Evolutionary conservation across 495 filamentous ascomycete genomes (phyloP).

Genomic region (Trichocladium uniseriatum): DNA sequence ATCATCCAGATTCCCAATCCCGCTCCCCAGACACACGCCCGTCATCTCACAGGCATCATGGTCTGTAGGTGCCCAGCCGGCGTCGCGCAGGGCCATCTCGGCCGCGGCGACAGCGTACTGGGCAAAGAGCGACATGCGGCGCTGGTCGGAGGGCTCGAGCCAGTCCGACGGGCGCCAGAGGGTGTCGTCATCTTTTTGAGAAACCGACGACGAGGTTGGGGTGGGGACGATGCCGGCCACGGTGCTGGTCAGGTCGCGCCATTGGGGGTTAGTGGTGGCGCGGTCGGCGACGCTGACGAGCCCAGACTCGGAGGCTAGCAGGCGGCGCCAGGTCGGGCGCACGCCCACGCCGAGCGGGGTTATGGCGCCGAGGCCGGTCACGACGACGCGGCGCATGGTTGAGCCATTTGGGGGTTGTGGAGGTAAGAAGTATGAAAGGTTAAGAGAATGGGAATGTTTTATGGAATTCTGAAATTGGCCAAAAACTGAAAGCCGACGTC

Average conservation of each 20-base stretch:
- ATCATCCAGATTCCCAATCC: conserved; percentile 89
- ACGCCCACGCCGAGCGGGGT: conserved; percentile 83
- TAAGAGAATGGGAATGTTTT: neutral
- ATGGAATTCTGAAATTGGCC: too few species aligned
- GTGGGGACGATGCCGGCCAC: conserved; percentile 74
- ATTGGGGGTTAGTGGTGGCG: conserved; percentile 30
- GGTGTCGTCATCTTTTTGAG: conserved; percentile 12
- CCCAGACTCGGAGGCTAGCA: conserved; percentile 71
- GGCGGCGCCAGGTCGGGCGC: conserved; percentile 67
- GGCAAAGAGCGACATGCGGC: conserved; percentile 82
- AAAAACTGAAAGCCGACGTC: too few species aligned
- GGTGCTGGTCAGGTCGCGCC: conserved; percentile 65
- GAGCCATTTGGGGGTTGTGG: neutral
- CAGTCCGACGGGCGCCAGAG: conserved; percentile 70
- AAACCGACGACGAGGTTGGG: neutral
- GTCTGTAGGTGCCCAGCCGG: conserved; percentile 61
- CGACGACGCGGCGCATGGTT: conserved; percentile 82
- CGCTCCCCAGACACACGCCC: conserved; percentile 90
- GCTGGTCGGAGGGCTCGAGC: conserved; percentile 59
- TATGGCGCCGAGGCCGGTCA: conserved; percentile 88
- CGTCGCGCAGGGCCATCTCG: conserved; percentile 77
- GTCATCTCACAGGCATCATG: conserved; percentile 59
- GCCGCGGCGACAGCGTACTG: conserved; percentile 86
- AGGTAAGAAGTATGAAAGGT: neutral
- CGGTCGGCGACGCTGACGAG: conserved; percentile 58